Conservation (phyloP, 495 filamentous ascomycete genomes). For the Penicillium goetzii region DNA sequence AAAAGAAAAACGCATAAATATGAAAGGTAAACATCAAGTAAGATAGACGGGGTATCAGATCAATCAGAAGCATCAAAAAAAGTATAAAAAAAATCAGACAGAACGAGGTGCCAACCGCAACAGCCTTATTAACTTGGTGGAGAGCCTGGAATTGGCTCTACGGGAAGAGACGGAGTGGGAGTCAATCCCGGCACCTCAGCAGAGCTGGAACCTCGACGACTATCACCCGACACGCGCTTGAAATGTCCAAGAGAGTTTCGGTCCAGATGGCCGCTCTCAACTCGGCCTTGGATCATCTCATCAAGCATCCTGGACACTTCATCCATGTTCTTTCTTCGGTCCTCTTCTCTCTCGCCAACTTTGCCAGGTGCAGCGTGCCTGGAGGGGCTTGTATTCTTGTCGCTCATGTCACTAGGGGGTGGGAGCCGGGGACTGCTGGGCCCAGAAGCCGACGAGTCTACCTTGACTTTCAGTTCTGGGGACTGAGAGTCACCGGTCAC, state of each 20-base stretch:
- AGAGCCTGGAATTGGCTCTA: constrained; percentile 14
- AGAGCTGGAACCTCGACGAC: constrained; percentile 42
- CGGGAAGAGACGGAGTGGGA: constrained; percentile 20
- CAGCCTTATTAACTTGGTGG: constrained; percentile 18
- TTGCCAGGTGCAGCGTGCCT: constrained; percentile 26
- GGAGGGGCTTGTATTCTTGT: constrained; percentile 29
- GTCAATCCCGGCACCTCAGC: constrained; percentile 35
- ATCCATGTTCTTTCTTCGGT: constrained; percentile 72
- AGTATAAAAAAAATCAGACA: constrained; percentile 17
- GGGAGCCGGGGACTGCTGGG: constrained; percentile 31
- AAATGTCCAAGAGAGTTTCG: constrained; percentile 62
- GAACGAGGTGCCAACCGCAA: constrained; percentile 15
- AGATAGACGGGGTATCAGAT: constrained; percentile 37
- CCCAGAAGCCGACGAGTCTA: constrained; percentile 38
- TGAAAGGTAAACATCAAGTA: constrained; percentile 18
- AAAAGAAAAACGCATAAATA: constrained; percentile 14
- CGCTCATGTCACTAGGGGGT: constrained; percentile 18
- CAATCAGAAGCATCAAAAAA: constrained; percentile 22
- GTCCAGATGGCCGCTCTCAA: constrained; percentile 68
- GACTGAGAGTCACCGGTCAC: constrained; percentile 47
- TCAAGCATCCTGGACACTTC: constrained; percentile 90
- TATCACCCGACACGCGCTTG: constrained; percentile 44
- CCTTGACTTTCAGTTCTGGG: constrained; percentile 38
- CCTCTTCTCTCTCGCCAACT: constrained; percentile 39
- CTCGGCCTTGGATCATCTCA: constrained; percentile 89